Evolutionary conservation across 352 stramenopile genomes (phyloP).

Genomic region (Blastocystis sp.): DNA sequence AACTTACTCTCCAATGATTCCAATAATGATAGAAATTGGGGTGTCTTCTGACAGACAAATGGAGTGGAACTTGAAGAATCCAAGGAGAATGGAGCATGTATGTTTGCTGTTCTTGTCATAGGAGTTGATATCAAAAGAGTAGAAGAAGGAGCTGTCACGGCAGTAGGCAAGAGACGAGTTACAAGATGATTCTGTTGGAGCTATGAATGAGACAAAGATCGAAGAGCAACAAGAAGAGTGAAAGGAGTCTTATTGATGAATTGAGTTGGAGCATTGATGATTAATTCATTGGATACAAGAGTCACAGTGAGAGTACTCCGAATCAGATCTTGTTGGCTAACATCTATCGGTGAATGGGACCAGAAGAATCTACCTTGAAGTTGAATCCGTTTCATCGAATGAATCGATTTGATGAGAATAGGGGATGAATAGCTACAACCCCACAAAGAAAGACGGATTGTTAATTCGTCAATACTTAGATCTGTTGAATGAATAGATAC

Average conservation of each 20-base stretch:
- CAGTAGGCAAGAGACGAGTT: background rate
- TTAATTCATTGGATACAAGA: background rate
- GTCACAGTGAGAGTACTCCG: background rate
- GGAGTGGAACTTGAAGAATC: too few species aligned
- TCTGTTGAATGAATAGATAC: background rate
- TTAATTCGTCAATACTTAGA: background rate
- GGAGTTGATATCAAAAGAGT: background rate
- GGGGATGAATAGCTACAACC: conserved; percentile 6
- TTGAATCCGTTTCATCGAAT: background rate
- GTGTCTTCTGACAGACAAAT: too few species aligned
- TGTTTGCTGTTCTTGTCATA: background rate
- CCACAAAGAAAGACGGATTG: conserved; percentile 16
- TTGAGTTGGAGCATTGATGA: background rate
- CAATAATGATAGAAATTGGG: too few species aligned
- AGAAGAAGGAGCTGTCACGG: background rate
- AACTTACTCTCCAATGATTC: too few species aligned
- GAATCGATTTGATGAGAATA: background rate
- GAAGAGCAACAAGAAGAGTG: background rate
- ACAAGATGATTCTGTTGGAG: background rate
- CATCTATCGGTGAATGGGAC: background rate
- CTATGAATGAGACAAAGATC: background rate
- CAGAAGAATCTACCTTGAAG: background rate
- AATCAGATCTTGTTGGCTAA: background rate
- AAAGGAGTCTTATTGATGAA: conserved; percentile 39
- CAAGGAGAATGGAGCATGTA: background rate